Evolutionary conservation across 1,284 basidiomycete genomes (phyloP), one percentile per base, ranked within the genome.

Genomic region (Moesziomyces sp.): DNA sequence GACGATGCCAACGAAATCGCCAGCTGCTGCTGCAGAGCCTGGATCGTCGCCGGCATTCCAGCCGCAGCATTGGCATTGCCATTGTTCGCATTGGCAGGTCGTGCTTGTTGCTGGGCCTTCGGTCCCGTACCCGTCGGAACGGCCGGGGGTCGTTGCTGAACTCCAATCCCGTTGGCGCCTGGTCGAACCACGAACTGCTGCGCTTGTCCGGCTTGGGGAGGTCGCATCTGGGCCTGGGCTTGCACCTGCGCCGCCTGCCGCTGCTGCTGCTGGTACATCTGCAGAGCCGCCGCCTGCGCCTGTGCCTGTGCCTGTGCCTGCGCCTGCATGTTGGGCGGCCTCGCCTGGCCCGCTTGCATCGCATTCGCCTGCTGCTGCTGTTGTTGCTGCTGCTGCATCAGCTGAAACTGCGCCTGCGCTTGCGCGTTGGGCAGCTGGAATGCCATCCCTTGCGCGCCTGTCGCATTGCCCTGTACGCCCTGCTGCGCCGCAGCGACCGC

Each of bases 21-120:
- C 1, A 80, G 54, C 40, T 80, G 78, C 62, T 80, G 78, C 42
- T 80, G 78, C 46, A 80, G 45, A 11, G 76, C 76, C 47, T 80
- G 78, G 34, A 80, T 68, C 18, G 77, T 78, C 0, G 74, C 69
- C 50, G 78, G 78, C 66, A 77, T 74, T 1, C 58, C 51, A 2
- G 59, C 19, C 5, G 58, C 16, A 21, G 23, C 45, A 8, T 52
- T 58, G 5, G n/a, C 52, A 23, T 28, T 46, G 13, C n/a, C 24
- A 24, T 23, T 44, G 16, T 54, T 42, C 38, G 55, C 49, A 9
- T 38, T 58, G 2, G 53, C 42, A 13, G 60, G 56, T 21, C 57
- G 44, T 4, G 34, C 50, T 21, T 54, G 49, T 18, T 49, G 50
- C 19, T 40, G 45, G 19, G 26, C 23, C 45, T 47, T 24, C 28